Evolutionary conservation across 805 yeast genomes (phyloP).

Genomic region (Zygoascus tannicola): DNA sequence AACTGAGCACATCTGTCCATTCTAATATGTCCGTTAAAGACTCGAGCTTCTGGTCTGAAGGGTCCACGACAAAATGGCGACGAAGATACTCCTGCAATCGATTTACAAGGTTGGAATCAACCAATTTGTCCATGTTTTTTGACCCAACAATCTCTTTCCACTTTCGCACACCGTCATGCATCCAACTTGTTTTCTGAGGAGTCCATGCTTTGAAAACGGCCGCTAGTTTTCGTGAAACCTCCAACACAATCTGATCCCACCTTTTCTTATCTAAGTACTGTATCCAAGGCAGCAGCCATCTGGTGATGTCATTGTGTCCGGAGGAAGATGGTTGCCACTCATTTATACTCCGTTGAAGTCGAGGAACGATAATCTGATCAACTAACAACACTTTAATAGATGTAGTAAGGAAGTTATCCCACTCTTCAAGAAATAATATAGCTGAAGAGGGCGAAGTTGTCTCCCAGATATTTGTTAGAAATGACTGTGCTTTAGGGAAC

Average conservation of each 20-base stretch:
- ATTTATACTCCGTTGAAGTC: constrained; percentile 28
- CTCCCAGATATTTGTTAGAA: constrained; percentile 31
- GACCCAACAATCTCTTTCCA: constrained; percentile 15
- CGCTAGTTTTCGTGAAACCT: constrained; percentile 21
- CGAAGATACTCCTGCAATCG: constrained; percentile 13
- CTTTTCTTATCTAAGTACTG: constrained; percentile 21
- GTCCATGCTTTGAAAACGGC: constrained; percentile 12
- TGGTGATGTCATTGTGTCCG: constrained; percentile 6
- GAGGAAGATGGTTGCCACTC: constrained; percentile 30
- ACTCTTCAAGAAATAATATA: constrained; percentile 33
- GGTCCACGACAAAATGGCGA: constrained; percentile 20
- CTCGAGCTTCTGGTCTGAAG: constrained; percentile 20
- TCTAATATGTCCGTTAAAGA: constrained; percentile 16
- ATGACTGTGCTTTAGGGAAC: constrained; percentile 27
- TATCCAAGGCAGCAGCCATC: constrained; percentile 35
- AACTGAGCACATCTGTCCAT: constrained; percentile 22
- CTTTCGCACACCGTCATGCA: constrained; percentile 5
- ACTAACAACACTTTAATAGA: constrained; percentile 25
- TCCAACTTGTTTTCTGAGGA: background rate
- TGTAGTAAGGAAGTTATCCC: constrained; percentile 33
- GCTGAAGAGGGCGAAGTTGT: constrained; percentile 33
- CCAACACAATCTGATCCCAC: constrained; percentile 16
- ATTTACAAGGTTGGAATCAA: constrained; percentile 13
- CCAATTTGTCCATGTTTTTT: constrained; percentile 9
- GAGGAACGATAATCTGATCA: constrained; percentile 31